Conservation (phyloP, 805 yeast species). For the Yarrowia osloensis region DNA sequence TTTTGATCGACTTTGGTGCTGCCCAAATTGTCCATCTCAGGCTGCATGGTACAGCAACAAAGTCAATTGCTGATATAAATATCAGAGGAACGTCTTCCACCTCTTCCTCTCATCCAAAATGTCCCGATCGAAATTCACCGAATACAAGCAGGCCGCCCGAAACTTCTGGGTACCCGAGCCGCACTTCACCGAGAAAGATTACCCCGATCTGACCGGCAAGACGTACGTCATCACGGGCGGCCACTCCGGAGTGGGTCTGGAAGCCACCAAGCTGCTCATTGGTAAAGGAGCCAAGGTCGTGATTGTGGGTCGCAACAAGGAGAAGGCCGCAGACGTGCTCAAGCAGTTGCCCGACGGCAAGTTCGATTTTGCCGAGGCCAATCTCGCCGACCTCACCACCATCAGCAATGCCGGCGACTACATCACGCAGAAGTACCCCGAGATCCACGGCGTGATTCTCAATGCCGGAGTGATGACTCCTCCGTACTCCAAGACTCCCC, state of each 20-base stretch:
- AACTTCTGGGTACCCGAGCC: constrained; percentile 21
- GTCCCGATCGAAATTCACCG: constrained; percentile 19
- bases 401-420: constrained; percentile 46
- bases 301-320: constrained; percentile 45
- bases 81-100: background rate
- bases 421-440: constrained; percentile 38
- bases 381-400: constrained; percentile 46
- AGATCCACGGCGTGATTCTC: constrained; percentile 46
- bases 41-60: background rate
- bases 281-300: constrained; percentile 45
- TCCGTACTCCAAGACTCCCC: constrained; percentile 44
- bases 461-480: constrained; percentile 52
- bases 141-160: background rate
- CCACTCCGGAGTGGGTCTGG: constrained; percentile 44
- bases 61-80: background rate
- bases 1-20: no score
- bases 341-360: constrained; percentile 38
- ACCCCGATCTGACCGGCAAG: constrained; percentile 44
- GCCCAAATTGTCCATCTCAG: no score
- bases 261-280: constrained; percentile 42
- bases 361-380: constrained; percentile 35
- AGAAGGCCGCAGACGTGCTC: constrained; percentile 42
- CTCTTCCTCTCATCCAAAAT: background rate
- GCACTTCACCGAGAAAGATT: constrained; percentile 38
- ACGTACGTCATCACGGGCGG: constrained; percentile 44